A percentile compares a stretch with the other conserved stretches of the same genome.
Conservation (phyloP, 2,329 filamentous ascomycete genomes). For the Xylaria sp. region DNA sequence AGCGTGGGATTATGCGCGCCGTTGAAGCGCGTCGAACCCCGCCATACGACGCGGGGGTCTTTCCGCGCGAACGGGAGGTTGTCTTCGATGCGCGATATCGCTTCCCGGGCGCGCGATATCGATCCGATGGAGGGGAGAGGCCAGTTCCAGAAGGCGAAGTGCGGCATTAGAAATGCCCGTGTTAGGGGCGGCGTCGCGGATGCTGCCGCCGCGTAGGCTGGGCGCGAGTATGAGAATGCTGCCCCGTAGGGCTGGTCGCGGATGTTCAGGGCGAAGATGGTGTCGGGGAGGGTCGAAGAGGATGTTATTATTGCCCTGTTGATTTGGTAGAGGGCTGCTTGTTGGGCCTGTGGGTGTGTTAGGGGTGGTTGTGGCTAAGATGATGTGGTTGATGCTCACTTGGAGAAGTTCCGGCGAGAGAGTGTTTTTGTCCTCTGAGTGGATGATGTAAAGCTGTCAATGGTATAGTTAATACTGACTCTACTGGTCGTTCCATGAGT, state of each 20-base stretch:
- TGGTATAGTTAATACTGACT: background rate
- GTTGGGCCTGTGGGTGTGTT: conserved; percentile 10
- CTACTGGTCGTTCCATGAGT: background rate
- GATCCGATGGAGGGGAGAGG: conserved; percentile 26
- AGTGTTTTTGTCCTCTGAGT: conserved; percentile 5
- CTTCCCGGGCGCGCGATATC: conserved; percentile 13
- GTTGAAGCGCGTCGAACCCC: conserved; percentile 25
- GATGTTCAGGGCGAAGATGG: conserved; percentile 29
- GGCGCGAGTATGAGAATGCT: conserved; percentile 27
- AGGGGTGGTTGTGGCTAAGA: background rate
- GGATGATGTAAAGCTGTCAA: conserved; percentile 29
- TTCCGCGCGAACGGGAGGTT: conserved; percentile 15
- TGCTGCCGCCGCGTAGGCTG: conserved; percentile 17
- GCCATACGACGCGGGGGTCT: conserved; percentile 28
- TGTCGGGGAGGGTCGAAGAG: conserved; percentile 14
- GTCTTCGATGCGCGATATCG: conserved; percentile 17
- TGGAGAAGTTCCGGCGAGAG: conserved; percentile 29
- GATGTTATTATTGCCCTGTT: conserved; percentile 30
- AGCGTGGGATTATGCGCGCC: conserved; percentile 22
- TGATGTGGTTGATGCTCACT: background rate
- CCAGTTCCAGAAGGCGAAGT: conserved; percentile 32
- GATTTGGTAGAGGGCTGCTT: conserved; percentile 35
- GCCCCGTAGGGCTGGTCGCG: conserved; percentile 33
- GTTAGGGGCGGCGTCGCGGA: conserved; percentile 20
- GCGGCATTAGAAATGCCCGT: conserved; percentile 30